Conservation (phyloP, 148 eudicot genomes). For the Fagopyrum tataricum region DNA sequence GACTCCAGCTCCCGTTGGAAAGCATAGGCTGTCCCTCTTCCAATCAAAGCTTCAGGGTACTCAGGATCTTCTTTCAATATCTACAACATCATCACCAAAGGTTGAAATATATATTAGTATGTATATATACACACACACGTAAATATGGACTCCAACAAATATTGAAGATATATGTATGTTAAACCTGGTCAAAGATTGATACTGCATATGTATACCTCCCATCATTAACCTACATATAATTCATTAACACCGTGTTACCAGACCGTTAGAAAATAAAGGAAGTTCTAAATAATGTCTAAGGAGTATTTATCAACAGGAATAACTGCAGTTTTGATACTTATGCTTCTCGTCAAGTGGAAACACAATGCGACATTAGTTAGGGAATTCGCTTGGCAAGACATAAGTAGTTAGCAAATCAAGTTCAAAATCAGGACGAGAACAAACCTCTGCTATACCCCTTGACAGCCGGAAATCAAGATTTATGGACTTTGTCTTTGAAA, state of each 20-base stretch:
- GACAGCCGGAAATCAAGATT: constrained; percentile 88
- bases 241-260: background rate
- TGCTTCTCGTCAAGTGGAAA: background rate
- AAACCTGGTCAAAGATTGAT: constrained; percentile 85
- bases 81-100: constrained; percentile 29
- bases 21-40: constrained; percentile 99
- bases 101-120: background rate
- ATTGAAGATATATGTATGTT: background rate
- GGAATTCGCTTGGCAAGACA: background rate
- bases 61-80: constrained; percentile 80
- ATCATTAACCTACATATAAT: constrained; percentile 77
- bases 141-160: background rate
- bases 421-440: constrained; percentile 15
- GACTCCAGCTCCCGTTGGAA: constrained; percentile 90
- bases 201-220: constrained; percentile 80
- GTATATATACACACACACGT: no score
- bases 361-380: background rate
- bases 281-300: background rate
- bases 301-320: background rate
- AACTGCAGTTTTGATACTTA: background rate
- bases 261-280: background rate
- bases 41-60: constrained; percentile 94
- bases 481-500: constrained; percentile 79
- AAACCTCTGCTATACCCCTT: constrained; percentile 90
- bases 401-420: background rate